Conservation (phyloP, 805 yeast genomes). For the Lachancea meyersii region DNA sequence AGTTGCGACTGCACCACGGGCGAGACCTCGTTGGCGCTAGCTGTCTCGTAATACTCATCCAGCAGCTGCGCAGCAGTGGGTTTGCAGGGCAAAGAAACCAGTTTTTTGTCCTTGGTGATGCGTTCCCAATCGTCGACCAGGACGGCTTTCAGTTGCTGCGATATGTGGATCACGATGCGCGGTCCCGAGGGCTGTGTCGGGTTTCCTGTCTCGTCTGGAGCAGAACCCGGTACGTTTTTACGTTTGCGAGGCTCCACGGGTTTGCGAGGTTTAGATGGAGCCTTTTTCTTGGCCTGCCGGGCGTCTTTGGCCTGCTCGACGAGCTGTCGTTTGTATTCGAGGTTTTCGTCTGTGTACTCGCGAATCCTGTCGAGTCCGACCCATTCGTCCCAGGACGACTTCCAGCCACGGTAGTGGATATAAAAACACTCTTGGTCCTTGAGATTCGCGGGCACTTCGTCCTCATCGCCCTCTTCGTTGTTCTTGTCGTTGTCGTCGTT, state of each 20-base stretch:
- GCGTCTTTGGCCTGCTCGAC: slow-evolving; percentile 40
- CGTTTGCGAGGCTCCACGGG: slow-evolving; percentile 33
- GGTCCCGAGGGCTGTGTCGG: slow-evolving; percentile 5
- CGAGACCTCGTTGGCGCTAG: slow-evolving; percentile 24
- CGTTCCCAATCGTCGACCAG: slow-evolving; percentile 93
- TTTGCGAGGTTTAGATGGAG: slow-evolving; percentile 19
- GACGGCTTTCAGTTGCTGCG: slow-evolving; percentile 58
- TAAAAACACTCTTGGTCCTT: slow-evolving; percentile 43
- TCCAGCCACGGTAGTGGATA: slow-evolving; percentile 95
- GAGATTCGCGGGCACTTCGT: slow-evolving; percentile 35
- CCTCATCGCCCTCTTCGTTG: slow-evolving; percentile 6
- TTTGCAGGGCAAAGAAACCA: slow-evolving; percentile 58
- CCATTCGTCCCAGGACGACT: slow-evolving; percentile 96
- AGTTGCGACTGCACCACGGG: slow-evolving; percentile 44
- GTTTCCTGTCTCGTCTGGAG: slow-evolving; percentile 1
- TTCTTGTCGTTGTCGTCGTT: background rate
- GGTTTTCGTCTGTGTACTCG: slow-evolving; percentile 61
- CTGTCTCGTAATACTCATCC: slow-evolving; percentile 39
- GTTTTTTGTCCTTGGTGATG: slow-evolving; percentile 71
- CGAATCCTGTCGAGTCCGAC: slow-evolving; percentile 63
- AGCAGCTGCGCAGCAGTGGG: slow-evolving; percentile 51
- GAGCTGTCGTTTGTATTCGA: slow-evolving; percentile 55
- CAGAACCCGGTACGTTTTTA: slow-evolving; percentile 1
- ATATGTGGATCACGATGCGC: slow-evolving; percentile 50
- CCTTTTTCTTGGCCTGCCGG: slow-evolving; percentile 32